phyloP scores from a whole-genome alignment of 1,284 basidiomycete genomes.

The Microbotryum scabiosae region DNA sequence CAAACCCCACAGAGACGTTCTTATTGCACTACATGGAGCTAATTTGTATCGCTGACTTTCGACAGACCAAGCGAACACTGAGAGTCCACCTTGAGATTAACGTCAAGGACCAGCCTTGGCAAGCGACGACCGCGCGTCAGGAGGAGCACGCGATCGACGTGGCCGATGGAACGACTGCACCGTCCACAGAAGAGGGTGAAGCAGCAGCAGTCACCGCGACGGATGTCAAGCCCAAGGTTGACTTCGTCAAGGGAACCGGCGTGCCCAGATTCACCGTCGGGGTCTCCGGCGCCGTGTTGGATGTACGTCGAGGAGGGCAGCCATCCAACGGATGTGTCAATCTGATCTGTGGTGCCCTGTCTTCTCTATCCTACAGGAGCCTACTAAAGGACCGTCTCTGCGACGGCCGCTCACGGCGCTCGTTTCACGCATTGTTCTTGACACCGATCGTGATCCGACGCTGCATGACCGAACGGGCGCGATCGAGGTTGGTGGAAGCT shows the following conservation, averaged over 20 bases:
- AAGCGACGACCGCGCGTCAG: slow-evolving; percentile 14
- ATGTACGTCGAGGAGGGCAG: not conserved
- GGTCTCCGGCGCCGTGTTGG: slow-evolving; percentile 28
- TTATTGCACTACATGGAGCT: not conserved
- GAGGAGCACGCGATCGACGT: not conserved
- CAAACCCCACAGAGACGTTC: not conserved
- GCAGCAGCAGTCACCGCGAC: not conserved
- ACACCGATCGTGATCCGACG: slow-evolving; percentile 73
- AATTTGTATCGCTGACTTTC: slow-evolving; percentile 1
- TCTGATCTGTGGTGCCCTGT: no score
- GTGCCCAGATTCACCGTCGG: slow-evolving; percentile 25
- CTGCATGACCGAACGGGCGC: slow-evolving; percentile 47
- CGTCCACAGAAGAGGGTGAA: no score
- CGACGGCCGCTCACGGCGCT: slow-evolving; percentile 71
- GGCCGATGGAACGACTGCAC: no score
- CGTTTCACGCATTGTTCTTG: slow-evolving; percentile 74
- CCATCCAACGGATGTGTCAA: no score
- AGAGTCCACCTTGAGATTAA: slow-evolving; percentile 85
- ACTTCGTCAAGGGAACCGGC: slow-evolving; percentile 11
- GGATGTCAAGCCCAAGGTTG: slow-evolving; percentile 4
- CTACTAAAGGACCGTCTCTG: slow-evolving; percentile 42
- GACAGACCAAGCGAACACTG: slow-evolving; percentile 70
- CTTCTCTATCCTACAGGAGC: not conserved
- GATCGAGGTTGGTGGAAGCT: slow-evolving; percentile 4
- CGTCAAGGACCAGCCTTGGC: slow-evolving; percentile 59